Base-by-base conservation (phyloP, 306 rosid genomes). In the Ammopiptanthus mongolicus region DNA sequence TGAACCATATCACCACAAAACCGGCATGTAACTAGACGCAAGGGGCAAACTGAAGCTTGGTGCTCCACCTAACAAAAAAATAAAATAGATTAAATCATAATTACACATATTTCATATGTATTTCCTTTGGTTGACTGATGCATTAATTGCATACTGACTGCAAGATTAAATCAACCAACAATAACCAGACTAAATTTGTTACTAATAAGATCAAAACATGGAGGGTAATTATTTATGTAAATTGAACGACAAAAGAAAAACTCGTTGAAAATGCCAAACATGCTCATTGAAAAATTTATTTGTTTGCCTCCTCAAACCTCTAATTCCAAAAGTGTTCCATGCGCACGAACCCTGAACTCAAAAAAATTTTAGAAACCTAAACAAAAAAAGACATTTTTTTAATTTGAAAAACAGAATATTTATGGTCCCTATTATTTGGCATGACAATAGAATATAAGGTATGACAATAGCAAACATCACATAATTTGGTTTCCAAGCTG, bases 1-100 rank as follows among this genome's bases (percentile, higher is more conserved):
- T 81, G 96, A 83, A 95, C 99, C 99, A 92, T 92, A 77, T 95
- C 99, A 53, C 99, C 99, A 31, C 99, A 95, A 60, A 95, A 95
- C 68, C 87, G 87, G 80, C 99, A 95, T 2, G 90, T 13, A 50
- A 90, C 84, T 18, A 95, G 86, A 14, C 99, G 91, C 77, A 95
- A 67, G 9, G 96, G 97, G 34, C 99, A 95, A 78, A 47, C 81
- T 8, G 87, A 81, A 23, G 89, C 77, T 81, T 92, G 97, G 86
- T 95, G 99, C 74, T 86, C 87, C 68, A 92, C 92, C 99, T 95
- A 85, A 47, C 71, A 76, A 25, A 53, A 53, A 23, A 17, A 28
- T 41, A 34, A 83, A 68, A 83, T 8, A 21, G 5, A 22, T 73
- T 42, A n/a, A n/a, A 15, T 48, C 71, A 11, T 44, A 41, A 52